Evolutionary conservation across 371 early-diverging fungal species (phyloP).

Genomic region (Mortierella sp.): DNA sequence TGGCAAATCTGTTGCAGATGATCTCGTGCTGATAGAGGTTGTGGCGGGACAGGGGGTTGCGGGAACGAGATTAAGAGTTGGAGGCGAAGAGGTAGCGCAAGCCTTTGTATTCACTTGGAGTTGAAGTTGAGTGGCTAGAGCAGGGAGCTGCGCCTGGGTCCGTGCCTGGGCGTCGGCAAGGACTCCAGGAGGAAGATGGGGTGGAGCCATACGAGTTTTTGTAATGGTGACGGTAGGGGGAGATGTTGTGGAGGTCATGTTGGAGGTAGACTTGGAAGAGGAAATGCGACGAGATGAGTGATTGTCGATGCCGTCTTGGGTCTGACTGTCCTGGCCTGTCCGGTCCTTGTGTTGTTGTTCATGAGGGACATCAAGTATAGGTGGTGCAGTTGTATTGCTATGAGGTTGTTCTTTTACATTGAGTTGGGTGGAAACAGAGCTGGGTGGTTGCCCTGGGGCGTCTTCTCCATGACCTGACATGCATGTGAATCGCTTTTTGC

Average conservation of each 20-base stretch:
- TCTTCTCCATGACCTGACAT: slow-evolving; percentile 57
- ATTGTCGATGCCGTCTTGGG: slow-evolving; percentile 10
- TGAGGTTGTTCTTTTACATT: slow-evolving; percentile 1
- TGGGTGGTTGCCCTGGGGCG: slow-evolving; percentile 46
- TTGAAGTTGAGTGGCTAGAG: slow-evolving; percentile 30
- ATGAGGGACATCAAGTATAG: not conserved
- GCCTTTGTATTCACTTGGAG: slow-evolving; percentile 52
- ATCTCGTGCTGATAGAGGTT: slow-evolving; percentile 16
- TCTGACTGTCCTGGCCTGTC: not conserved
- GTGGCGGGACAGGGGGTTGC: slow-evolving; percentile 43
- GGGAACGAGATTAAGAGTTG: slow-evolving; percentile 50
- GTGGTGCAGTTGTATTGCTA: not conserved
- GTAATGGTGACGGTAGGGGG: not conserved
- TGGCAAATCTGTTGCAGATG: slow-evolving; percentile 20
- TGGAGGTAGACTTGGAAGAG: slow-evolving; percentile 12
- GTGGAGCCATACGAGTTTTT: slow-evolving; percentile 16
- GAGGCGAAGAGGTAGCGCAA: slow-evolving; percentile 32
- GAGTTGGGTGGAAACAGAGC: slow-evolving; percentile 17
- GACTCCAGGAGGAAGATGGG: slow-evolving; percentile 31
- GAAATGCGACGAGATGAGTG: slow-evolving; percentile 21
- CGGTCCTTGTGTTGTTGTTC: not conserved
- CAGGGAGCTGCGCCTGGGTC: slow-evolving; percentile 40
- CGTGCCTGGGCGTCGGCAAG: slow-evolving; percentile 39
- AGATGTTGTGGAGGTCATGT: slow-evolving; percentile 8
- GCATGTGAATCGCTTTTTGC: slow-evolving; percentile 33